Conservation (phyloP, 352 stramenopile species). For the Chrysophaeum taylorii region DNA sequence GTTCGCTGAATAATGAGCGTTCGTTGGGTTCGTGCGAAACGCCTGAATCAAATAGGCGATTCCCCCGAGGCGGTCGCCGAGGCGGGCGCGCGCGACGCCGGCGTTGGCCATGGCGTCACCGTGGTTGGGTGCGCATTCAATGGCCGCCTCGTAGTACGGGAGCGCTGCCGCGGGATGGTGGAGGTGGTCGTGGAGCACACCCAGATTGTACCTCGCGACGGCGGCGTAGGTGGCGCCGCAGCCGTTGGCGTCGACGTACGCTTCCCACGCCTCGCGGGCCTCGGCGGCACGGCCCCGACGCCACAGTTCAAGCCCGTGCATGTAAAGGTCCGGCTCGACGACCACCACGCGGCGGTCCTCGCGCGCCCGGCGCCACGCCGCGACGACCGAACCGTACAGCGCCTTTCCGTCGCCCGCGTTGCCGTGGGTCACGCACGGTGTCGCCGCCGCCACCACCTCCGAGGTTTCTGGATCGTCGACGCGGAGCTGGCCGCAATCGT, state of each 20-base stretch:
- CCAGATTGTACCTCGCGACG: background rate
- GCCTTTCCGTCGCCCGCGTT: constrained; percentile 6
- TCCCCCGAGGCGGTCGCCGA: background rate
- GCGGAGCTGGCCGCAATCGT: background rate
- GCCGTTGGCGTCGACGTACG: background rate
- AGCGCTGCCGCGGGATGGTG: background rate
- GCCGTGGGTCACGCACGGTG: background rate
- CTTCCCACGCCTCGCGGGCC: background rate
- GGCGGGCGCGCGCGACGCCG: background rate
- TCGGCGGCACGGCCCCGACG: background rate
- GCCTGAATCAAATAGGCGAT: background rate
- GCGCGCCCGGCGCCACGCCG: background rate
- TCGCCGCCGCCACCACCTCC: background rate
- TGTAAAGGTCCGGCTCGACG: background rate
- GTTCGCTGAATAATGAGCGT: no score
- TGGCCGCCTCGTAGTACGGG: background rate
- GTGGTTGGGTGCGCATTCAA: background rate
- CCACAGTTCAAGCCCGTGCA: background rate
- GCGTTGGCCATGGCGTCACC: background rate
- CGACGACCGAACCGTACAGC: background rate
- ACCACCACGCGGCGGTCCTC: background rate
- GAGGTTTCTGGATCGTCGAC: no score
- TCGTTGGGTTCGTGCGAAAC: no score
- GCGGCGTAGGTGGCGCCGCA: background rate
- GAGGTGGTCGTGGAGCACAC: background rate